Evolutionary conservation across 2,329 filamentous ascomycete species (phyloP).

Genomic region (Sporothrix variecibatus): DNA sequence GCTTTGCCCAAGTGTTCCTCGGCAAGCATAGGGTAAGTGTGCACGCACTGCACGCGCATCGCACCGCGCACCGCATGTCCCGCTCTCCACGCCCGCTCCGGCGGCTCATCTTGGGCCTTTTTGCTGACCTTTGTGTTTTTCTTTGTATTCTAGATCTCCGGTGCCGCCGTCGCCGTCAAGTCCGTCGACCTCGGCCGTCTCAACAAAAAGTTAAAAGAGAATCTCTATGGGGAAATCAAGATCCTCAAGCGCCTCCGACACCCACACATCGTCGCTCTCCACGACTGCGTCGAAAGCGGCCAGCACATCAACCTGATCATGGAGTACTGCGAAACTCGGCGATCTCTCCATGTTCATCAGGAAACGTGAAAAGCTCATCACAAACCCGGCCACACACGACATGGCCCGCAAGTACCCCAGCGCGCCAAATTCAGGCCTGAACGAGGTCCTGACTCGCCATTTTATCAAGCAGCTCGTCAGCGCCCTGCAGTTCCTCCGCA

Average conservation of each 20-base stretch:
- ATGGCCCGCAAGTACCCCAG: slow-evolving; percentile 95
- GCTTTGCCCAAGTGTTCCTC: slow-evolving; percentile 93
- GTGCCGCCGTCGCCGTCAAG: slow-evolving; percentile 89
- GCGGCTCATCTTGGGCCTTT: not conserved
- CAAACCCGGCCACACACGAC: slow-evolving; percentile 79
- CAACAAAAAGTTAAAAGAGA: slow-evolving; percentile 95
- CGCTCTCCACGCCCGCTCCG: not conserved
- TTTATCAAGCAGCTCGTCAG: slow-evolving; percentile 94
- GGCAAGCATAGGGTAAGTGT: slow-evolving; percentile 76
- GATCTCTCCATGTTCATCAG: slow-evolving; percentile 96
- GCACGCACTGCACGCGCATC: too few relatives aligned
- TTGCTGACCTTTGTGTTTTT: not conserved
- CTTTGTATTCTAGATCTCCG: slow-evolving; percentile 61
- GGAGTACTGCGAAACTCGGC: slow-evolving; percentile 97
- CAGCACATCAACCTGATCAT: slow-evolving; percentile 95
- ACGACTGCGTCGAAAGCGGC: slow-evolving; percentile 86
- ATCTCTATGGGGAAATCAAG: slow-evolving; percentile 91
- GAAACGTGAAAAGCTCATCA: slow-evolving; percentile 78
- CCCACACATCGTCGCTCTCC: slow-evolving; percentile 93
- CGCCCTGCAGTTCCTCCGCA: slow-evolving; percentile 83
- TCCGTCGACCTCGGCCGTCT: slow-evolving; percentile 88
- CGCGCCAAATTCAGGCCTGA: slow-evolving; percentile 76
- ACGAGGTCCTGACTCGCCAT: slow-evolving; percentile 95
- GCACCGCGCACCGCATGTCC: too few relatives aligned
- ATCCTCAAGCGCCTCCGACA: slow-evolving; percentile 93